phyloP scores from a whole-genome alignment of 306 rosid species.

The Dryas octopetala region DNA sequence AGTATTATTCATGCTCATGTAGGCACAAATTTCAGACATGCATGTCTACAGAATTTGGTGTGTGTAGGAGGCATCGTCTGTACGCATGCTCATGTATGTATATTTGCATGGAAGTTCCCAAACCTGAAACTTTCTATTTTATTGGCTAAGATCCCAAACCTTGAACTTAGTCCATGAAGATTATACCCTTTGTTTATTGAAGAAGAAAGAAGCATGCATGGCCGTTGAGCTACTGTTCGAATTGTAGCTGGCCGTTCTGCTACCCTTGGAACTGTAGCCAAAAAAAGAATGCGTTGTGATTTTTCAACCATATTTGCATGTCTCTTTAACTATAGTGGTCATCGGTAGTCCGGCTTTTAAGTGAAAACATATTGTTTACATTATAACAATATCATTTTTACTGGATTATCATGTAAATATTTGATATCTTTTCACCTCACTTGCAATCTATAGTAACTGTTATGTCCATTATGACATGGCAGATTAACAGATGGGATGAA shows the following conservation, averaged over 20 bases:
- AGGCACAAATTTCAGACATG: neutral
- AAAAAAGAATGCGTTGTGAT: slow-evolving; percentile 16
- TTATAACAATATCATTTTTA: slow-evolving; percentile 5
- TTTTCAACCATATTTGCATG: slow-evolving; percentile 43
- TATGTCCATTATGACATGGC: neutral
- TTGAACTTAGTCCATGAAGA: slow-evolving; percentile 25
- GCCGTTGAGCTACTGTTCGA: slow-evolving; percentile 37
- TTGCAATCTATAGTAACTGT: neutral
- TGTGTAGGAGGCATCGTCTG: neutral
- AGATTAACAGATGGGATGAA: slow-evolving; percentile 17
- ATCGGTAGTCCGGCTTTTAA: slow-evolving; percentile 8
- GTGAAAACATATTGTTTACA: slow-evolving; percentile 21
- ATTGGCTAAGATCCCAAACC: neutral
- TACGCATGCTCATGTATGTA: neutral
- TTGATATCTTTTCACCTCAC: slow-evolving; percentile 9
- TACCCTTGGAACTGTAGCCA: neutral
- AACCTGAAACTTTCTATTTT: slow-evolving; percentile 6
- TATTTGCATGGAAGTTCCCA: slow-evolving; percentile 19
- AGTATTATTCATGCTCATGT: neutral
- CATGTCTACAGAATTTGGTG: neutral
- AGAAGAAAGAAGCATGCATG: slow-evolving; percentile 49
- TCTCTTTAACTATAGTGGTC: slow-evolving; percentile 27
- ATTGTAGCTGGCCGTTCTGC: slow-evolving; percentile 44
- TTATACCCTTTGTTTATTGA: slow-evolving; percentile 44
- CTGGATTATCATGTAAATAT: neutral